phyloP scores from a whole-genome alignment of 805 yeast species.

The Yarrowia sp. region DNA sequence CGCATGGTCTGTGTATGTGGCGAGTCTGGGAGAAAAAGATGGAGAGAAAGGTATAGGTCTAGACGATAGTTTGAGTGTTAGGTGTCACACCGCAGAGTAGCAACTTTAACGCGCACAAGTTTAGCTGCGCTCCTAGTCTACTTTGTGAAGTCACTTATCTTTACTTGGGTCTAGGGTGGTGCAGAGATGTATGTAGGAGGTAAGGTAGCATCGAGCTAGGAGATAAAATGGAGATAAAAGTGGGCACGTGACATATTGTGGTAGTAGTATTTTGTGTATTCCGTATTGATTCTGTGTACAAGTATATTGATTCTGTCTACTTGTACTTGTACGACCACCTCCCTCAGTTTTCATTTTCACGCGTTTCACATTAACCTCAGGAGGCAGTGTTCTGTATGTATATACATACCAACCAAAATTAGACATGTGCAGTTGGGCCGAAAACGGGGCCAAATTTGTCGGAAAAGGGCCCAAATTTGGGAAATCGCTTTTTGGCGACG shows the following conservation, averaged over 20 bases:
- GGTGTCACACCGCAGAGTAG: neutral
- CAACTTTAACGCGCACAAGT: constrained; percentile 17
- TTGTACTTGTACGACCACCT: neutral
- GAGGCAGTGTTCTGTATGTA: constrained; percentile 5
- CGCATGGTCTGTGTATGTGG: neutral
- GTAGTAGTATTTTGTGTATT: no score
- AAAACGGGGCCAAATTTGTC: neutral
- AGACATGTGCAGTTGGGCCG: neutral
- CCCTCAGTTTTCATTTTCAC: neutral
- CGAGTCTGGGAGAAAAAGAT: neutral
- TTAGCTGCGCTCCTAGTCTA: neutral
- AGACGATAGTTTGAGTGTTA: neutral
- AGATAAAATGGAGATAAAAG: neutral
- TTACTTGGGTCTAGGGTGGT: neutral
- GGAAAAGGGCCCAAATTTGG: no score
- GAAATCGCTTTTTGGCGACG: no score
- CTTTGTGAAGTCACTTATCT: neutral
- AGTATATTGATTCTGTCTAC: no score
- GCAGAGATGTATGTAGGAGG: no score
- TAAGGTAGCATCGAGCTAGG: no score
- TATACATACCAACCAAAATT: neutral
- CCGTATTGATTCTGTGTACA: no score
- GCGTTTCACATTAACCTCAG: constrained; percentile 17
- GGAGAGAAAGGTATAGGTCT: neutral
- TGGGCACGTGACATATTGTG: no score